A percentile compares a stretch with the other conserved stretches of the same genome.
phyloP scores from a whole-genome alignment of 1,139 yeast species.

The Saccharomyces hybrid region DNA sequence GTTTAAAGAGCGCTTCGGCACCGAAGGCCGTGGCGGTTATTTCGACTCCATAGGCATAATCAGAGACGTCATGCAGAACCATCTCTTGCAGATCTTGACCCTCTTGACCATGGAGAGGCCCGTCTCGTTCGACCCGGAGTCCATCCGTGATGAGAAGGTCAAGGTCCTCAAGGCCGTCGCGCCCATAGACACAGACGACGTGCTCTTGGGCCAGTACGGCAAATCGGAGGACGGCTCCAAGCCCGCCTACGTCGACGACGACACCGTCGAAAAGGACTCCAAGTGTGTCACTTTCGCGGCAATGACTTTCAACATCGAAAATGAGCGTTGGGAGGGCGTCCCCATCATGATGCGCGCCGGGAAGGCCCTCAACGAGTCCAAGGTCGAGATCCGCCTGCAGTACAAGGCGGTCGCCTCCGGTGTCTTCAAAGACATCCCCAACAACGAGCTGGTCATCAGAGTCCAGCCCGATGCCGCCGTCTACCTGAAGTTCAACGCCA shows the following conservation, averaged over 20 bases:
- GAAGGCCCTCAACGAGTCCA: slow-evolving; percentile 83
- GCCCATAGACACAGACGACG: slow-evolving; percentile 56
- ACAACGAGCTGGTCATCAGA: slow-evolving; percentile 89
- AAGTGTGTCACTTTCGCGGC: slow-evolving; percentile 93
- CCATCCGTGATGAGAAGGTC: slow-evolving; percentile 92
- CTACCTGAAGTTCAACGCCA: slow-evolving; percentile 83
- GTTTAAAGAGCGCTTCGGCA: slow-evolving; percentile 94
- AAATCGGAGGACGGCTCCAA: slow-evolving; percentile 78
- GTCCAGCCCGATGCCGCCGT: slow-evolving; percentile 93
- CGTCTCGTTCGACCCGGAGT: slow-evolving; percentile 79
- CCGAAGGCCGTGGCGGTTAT: slow-evolving; percentile 98
- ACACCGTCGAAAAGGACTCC: slow-evolving; percentile 74
- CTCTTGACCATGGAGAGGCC: slow-evolving; percentile 95
- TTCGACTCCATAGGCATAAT: slow-evolving; percentile 92
- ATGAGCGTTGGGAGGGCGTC: slow-evolving; percentile 97
- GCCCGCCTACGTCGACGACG: slow-evolving; percentile 89
- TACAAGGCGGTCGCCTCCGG: slow-evolving; percentile 82
- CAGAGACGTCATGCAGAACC: slow-evolving; percentile 98
- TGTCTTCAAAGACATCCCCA: slow-evolving; percentile 69
- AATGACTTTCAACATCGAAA: slow-evolving; percentile 62
- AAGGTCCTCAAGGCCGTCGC: slow-evolving; percentile 78
- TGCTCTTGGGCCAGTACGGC: slow-evolving; percentile 81
- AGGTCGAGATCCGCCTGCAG: slow-evolving; percentile 91
- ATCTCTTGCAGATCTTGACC: slow-evolving; percentile 84
- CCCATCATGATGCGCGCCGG: slow-evolving; percentile 96